Conservation (phyloP, 371 early-diverging fungal species). For the Mortierella sp. region DNA sequence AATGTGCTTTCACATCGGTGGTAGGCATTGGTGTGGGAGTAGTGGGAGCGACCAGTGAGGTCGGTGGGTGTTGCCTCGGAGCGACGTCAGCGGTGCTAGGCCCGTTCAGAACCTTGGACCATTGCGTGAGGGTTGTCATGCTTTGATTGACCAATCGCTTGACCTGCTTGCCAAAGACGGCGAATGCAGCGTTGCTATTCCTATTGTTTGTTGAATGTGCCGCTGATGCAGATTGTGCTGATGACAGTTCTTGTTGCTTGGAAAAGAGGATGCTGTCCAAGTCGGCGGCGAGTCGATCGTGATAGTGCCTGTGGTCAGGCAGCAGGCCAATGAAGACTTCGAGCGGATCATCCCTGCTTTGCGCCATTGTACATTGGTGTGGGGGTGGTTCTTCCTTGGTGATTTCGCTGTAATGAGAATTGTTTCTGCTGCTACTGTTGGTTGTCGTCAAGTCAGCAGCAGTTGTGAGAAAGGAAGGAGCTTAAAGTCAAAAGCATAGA, state of each 20-base stretch:
- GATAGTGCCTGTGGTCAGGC: slow-evolving; percentile 30
- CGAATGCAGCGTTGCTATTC: not conserved
- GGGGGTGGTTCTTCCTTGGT: not conserved
- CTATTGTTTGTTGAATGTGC: not conserved
- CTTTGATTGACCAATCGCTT: slow-evolving; percentile 48
- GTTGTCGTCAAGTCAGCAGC: not conserved
- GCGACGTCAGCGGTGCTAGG: slow-evolving; percentile 17
- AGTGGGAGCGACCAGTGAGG: no score
- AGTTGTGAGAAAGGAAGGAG: not conserved
- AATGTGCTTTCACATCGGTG: not conserved
- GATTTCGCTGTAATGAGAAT: not conserved
- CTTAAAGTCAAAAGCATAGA: not conserved
- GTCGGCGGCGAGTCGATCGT: slow-evolving; percentile 23
- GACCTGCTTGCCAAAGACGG: slow-evolving; percentile 29
- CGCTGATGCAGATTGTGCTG: not conserved
- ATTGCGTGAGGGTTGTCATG: slow-evolving; percentile 29
- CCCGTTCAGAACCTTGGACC: slow-evolving; percentile 36
- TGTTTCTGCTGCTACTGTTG: not conserved
- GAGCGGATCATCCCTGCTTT: slow-evolving; percentile 12
- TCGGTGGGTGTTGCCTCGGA: not conserved
- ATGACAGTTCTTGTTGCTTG: not conserved
- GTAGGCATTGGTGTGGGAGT: not conserved
- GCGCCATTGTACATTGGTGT: not conserved
- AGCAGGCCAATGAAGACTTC: slow-evolving; percentile 30
- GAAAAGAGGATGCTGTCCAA: slow-evolving; percentile 25